Evolutionary conservation across 345 rosid species (phyloP), one percentile per base, ranked within the genome.

Genomic region (Rhodamnia argentea): DNA sequence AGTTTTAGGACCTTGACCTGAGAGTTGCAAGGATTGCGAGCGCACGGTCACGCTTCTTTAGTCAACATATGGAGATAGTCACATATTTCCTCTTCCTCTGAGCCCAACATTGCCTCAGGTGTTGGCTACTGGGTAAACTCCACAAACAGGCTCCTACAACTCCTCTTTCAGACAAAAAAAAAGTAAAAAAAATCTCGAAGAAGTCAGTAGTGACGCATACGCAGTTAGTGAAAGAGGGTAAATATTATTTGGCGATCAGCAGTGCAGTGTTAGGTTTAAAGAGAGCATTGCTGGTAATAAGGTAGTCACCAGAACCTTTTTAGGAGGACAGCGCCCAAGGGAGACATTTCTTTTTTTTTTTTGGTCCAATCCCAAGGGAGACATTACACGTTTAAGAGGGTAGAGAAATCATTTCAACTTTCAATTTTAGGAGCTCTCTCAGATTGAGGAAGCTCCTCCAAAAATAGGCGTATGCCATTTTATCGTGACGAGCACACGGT

Each of bases 401-500:
- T 14, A n/a, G 13, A 13, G 16, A 52, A 52, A 52, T 13, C 16
- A 11, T 58, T 10, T 24, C 13, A 58, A 64, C 76, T 64, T n/a
- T 58, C 32, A 26, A 26, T 58, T 60, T n/a, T n/a, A 27, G 74
- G 74, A 27, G 74, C 40, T 60, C 29, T 37, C 37, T 27, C 40
- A n/a, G 3, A 20, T n/a, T 27, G 74, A 60, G 18, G 4, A 15
- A 26, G 32, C 47, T 64, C 78, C 88, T 84, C 52, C 53, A 84
- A 87, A 87, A 85, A 82, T 82, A 1, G 32, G 81, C 84, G 86
- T 90, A 90, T 86, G 89, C 88, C 89, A 75, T 54, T 54, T 83
- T 0, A 44, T 2, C 40, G 85, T 87, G 64, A 44, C 88, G 84
- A 51, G 86, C 89, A 88, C 92, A 90, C 91, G 86, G 89, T 86